Conservation (phyloP, 306 rosid genomes). For the Phaseolus lunatus region DNA sequence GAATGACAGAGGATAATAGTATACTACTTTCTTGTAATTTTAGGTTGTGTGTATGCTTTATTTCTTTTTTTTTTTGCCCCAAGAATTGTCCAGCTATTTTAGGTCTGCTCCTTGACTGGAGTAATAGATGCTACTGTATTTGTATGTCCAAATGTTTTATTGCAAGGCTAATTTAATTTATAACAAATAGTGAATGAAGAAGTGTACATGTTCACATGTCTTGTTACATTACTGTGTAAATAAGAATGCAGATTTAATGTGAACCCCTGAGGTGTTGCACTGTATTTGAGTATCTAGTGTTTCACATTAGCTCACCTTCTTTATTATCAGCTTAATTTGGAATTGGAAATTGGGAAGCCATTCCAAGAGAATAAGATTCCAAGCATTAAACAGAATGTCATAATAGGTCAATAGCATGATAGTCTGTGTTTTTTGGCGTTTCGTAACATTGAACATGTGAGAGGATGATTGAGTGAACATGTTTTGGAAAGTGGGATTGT, state of each 20-base stretch:
- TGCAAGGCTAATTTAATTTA: constrained; percentile 41
- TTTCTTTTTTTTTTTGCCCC: not conserved
- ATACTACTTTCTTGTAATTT: not conserved
- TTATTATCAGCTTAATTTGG: constrained; percentile 30
- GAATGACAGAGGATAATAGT: constrained; percentile 26
- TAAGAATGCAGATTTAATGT: not conserved
- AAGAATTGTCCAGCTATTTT: constrained; percentile 17
- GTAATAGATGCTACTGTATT: constrained; percentile 37
- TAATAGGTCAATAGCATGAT: not conserved
- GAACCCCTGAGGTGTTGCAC: not conserved
- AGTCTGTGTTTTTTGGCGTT: not conserved
- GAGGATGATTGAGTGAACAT: not conserved
- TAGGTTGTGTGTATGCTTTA: constrained; percentile 42
- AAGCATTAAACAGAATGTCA: constrained; percentile 12
- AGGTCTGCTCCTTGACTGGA: constrained; percentile 43
- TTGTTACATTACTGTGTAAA: constrained; percentile 14
- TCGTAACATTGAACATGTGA: no score
- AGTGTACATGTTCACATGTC: constrained; percentile 27
- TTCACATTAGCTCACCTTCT: constrained; percentile 5
- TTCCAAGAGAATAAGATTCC: not conserved
- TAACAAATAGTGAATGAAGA: constrained; percentile 33
- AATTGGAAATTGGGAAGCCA: constrained; percentile 1
- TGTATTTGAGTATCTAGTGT: not conserved
- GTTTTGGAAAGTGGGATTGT: not conserved
- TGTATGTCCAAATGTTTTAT: constrained; percentile 41